A percentile compares a stretch with the other conserved stretches of the same genome.
These are phyloP conservation scores for Phyllosticta citriasiana DNA, from an alignment of 2,329 filamentous ascomycete genomes.

Conservation along the genomic window DNA sequence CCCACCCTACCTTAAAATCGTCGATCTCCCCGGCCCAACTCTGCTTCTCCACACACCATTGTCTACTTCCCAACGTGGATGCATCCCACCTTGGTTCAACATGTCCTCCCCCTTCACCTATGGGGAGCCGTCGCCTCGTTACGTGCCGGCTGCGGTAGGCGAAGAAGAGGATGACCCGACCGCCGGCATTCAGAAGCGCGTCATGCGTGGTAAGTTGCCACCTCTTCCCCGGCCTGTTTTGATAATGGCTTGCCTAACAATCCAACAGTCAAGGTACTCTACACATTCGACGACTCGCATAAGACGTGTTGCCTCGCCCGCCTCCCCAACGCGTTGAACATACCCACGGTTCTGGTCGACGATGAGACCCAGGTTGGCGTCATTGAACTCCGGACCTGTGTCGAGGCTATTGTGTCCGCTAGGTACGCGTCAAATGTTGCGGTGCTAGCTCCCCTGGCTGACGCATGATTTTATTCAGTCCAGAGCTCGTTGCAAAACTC, in stretches of 20 bases:
- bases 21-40: background rate
- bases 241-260: background rate
- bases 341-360: conserved; percentile 74
- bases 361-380: conserved; percentile 74
- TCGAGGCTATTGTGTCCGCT: conserved; percentile 65
- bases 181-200: conserved; percentile 27
- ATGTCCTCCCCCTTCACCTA: conserved; percentile 25
- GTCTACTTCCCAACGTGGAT: conserved; percentile 1
- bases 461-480: conserved; percentile 47
- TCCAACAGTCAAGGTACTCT: conserved; percentile 78
- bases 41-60: conserved; percentile 7
- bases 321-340: conserved; percentile 66
- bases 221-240: background rate
- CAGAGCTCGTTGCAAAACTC: conserved; percentile 67
- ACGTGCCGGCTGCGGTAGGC: conserved; percentile 14
- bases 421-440: conserved; percentile 34
- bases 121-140: conserved; percentile 18
- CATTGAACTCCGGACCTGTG: conserved; percentile 76
- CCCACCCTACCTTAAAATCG: background rate
- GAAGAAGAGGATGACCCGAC: conserved; percentile 19
- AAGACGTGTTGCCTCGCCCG: conserved; percentile 85
- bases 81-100: conserved; percentile 16
- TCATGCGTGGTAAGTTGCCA: conserved; percentile 36
- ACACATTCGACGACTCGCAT: conserved; percentile 85
- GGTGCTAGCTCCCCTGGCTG: conserved; percentile 2